Evolutionary conservation across 352 stramenopile genomes (phyloP), one percentile per base, ranked within the genome.

Genomic region (Sclerospora graminicola): DNA sequence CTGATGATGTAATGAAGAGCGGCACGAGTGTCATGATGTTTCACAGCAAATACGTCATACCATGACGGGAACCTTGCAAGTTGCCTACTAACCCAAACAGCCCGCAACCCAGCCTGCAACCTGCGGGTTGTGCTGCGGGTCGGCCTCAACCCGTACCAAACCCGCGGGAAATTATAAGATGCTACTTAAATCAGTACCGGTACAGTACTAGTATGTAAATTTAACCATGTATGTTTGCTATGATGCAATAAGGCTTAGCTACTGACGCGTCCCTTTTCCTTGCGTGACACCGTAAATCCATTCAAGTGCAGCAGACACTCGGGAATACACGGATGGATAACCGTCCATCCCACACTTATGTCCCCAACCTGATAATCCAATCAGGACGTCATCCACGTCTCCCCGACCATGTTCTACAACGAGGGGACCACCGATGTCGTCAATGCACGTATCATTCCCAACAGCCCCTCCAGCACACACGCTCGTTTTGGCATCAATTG

Each of bases 1-100:
- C 60, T 98, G 95, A 74, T n/a, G 98, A 99, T 56, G 97, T 98
- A 61, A 99, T 98, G 70, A 98, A 98, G 21, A 99, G 63, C 29
- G 96, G 96, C 31, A 94, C 96, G 18, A 97, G 91, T 23, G 94
- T 98, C 28, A 97, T 60, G 48, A 97, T 95, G 53, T 98, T 97
- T 74, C 95, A 94, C 6, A 97, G 51, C 45, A 98, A 74, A 48
- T 91, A 91, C 8, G 74, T 95, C 32, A 95, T 63, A 73, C 92
- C 95, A 15, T 94, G 82, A 28, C 82, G 82, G 72, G 98, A 97
- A 39, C 96, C 96, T 38, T 96, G 86, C 63, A n/a, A n/a, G n/a
- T n/a, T n/a, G n/a, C n/a, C n/a, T n/a, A n/a, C n/a, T n/a, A n/a
- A n/a, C n/a, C n/a, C n/a, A n/a, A n/a, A n/a, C n/a, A n/a, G n/a